phyloP scores from a whole-genome alignment of 225 moss, liverwort and hornwort species.

The Marchantia polymorpha region DNA sequence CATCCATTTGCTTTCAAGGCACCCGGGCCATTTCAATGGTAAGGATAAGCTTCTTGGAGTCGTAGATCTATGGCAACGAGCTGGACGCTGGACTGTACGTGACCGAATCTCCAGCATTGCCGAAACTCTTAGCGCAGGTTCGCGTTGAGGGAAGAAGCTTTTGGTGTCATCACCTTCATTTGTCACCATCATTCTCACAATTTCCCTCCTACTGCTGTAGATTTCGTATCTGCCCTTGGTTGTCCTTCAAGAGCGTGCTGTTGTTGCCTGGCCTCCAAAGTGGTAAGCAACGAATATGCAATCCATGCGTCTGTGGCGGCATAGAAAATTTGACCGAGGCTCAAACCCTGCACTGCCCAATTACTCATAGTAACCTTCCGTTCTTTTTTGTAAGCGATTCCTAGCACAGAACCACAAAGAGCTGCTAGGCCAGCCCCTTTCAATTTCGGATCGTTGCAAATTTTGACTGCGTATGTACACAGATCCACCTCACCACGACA shows the following conservation, averaged over 20 bases:
- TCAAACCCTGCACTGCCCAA: constrained; percentile 80
- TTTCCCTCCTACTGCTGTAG: not conserved
- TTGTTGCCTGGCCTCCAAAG: constrained; percentile 14
- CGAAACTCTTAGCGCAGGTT: too few relatives aligned
- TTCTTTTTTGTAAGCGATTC: constrained; percentile 62
- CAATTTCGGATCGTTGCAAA: constrained; percentile 42
- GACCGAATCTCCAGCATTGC: too few relatives aligned
- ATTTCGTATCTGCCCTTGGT: not conserved
- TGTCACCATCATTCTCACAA: too few relatives aligned
- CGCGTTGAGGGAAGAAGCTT: too few relatives aligned
- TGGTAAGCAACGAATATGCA: constrained; percentile 53
- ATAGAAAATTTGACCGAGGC: constrained; percentile 66
- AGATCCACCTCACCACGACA: constrained; percentile 84
- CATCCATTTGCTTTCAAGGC: too few relatives aligned
- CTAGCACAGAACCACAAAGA: constrained; percentile 58
- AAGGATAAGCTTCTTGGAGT: too few relatives aligned
- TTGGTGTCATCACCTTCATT: too few relatives aligned
- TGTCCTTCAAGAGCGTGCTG: not conserved
- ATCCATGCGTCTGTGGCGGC: constrained; percentile 90
- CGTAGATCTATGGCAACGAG: too few relatives aligned
- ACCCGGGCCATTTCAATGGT: too few relatives aligned
- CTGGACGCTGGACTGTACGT: too few relatives aligned
- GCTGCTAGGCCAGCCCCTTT: constrained; percentile 54
- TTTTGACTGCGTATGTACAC: constrained; percentile 53
- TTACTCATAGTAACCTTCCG: constrained; percentile 79